Evolutionary conservation across 2,329 filamentous ascomycete species (phyloP).

Genomic region (Sporothrix pseudoabietina): DNA sequence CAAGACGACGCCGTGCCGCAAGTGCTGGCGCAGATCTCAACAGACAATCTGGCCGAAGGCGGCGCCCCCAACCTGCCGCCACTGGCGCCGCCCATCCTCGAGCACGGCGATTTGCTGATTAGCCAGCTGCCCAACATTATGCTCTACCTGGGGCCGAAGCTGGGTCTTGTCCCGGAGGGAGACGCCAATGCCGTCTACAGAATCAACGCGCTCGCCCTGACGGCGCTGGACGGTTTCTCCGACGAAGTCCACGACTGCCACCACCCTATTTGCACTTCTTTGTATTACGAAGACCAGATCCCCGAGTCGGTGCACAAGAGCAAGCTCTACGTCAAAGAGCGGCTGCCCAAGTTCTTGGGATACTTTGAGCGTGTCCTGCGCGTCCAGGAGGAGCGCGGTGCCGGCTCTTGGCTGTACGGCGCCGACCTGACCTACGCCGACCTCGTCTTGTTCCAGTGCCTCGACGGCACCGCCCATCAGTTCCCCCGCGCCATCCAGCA

Average conservation of each 20-base stretch:
- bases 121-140: slow-evolving; percentile 74
- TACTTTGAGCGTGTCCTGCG: slow-evolving; percentile 71
- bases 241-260: slow-evolving; percentile 76
- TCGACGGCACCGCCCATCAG: slow-evolving; percentile 64
- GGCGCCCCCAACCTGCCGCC: slow-evolving; percentile 59
- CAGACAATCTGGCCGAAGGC: slow-evolving; percentile 51
- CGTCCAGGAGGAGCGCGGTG: slow-evolving; percentile 41
- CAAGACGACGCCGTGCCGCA: slow-evolving; percentile 52
- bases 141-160: slow-evolving; percentile 64
- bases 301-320: slow-evolving; percentile 62
- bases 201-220: slow-evolving; percentile 66
- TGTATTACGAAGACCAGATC: slow-evolving; percentile 77
- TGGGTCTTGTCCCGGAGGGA: slow-evolving; percentile 56
- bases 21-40: slow-evolving; percentile 53
- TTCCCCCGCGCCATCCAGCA: slow-evolving; percentile 68
- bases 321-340: slow-evolving; percentile 58
- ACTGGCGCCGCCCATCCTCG: slow-evolving; percentile 68
- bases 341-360: slow-evolving; percentile 71
- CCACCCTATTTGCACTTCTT: slow-evolving; percentile 63
- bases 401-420: slow-evolving; percentile 61
- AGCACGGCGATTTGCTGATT: slow-evolving; percentile 62
- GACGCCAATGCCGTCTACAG: slow-evolving; percentile 50
- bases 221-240: slow-evolving; percentile 69
- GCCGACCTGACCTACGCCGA: slow-evolving; percentile 70
- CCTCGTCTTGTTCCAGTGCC: slow-evolving; percentile 68